Percentiles rank a stretch among this genome's conserved stretches.
phyloP scores from a whole-genome alignment of 306 rosid species.

The Citrullus colocynthis region DNA sequence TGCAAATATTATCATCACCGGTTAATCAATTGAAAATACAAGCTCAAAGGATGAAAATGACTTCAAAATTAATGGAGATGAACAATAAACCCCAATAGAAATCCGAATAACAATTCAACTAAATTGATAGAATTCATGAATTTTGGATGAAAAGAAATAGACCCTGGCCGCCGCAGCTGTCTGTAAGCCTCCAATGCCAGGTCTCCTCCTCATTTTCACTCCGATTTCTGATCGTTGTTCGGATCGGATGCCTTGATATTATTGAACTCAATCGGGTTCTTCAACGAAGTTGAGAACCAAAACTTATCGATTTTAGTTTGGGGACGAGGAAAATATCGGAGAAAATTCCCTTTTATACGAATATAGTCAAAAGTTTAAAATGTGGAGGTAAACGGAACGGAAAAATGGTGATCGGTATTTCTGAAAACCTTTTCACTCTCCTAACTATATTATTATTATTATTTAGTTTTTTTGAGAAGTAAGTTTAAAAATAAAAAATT shows the following conservation, averaged over 20 bases:
- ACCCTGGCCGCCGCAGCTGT: slow-evolving; percentile 80
- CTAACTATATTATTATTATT: too few relatives aligned
- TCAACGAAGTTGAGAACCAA: not conserved
- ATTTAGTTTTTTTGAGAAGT: too few relatives aligned
- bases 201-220: slow-evolving; percentile 62
- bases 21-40: not conserved
- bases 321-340: not conserved
- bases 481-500: too few relatives aligned
- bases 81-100: not conserved
- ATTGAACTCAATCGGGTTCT: not conserved
- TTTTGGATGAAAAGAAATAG: not conserved
- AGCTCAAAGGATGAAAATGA: not conserved
- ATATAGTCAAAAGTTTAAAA: too few relatives aligned
- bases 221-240: not conserved
- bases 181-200: slow-evolving; percentile 89
- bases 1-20: not conserved
- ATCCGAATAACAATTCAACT: not conserved
- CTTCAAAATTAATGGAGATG: not conserved
- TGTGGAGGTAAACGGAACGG: too few relatives aligned
- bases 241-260: not conserved
- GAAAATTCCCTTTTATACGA: not conserved
- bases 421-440: too few relatives aligned
- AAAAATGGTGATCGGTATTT: too few relatives aligned
- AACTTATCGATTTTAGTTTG: not conserved
- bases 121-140: not conserved